Conservation (phyloP, 176 grass and related monocot genomes). For the Coix lacrymajobi region DNA sequence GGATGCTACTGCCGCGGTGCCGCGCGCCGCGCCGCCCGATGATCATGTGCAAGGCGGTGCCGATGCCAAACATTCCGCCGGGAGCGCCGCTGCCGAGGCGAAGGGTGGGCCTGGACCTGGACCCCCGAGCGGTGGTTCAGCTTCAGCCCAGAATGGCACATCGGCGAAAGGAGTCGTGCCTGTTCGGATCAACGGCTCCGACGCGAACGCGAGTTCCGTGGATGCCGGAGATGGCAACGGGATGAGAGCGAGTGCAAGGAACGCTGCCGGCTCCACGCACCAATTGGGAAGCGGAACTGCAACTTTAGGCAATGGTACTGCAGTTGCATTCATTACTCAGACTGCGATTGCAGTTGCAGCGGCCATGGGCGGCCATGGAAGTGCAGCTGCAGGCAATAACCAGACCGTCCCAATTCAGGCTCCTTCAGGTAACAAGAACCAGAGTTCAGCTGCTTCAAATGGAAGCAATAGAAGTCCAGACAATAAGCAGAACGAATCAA, state of each 20-base stretch:
- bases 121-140: background rate
- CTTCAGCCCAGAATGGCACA: background rate
- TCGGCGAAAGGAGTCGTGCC: background rate
- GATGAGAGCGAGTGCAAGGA: constrained; percentile 20
- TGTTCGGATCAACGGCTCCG: constrained; percentile 19
- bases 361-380: constrained; percentile 1
- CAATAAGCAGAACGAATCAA: constrained; percentile 24
- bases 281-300: constrained; percentile 3
- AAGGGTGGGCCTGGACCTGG: background rate
- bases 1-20: background rate
- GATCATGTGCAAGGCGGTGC: constrained; percentile 19
- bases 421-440: constrained; percentile 19
- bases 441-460: constrained; percentile 30
- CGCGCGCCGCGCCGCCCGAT: background rate
- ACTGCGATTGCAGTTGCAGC: constrained; percentile 19
- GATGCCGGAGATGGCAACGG: constrained; percentile 10
- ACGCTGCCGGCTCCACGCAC: background rate
- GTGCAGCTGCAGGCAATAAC: constrained; percentile 28
- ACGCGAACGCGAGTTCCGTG: constrained; percentile 11
- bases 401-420: constrained; percentile 21
- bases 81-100: background rate
- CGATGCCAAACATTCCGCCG: background rate
- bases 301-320: constrained; percentile 7
- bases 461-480: constrained; percentile 11
- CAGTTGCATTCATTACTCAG: constrained; percentile 19